These are phyloP conservation scores for Penicillium roqueforti DNA, from an alignment of 495 filamentous ascomycete species.

Conservation along the genomic window DNA sequence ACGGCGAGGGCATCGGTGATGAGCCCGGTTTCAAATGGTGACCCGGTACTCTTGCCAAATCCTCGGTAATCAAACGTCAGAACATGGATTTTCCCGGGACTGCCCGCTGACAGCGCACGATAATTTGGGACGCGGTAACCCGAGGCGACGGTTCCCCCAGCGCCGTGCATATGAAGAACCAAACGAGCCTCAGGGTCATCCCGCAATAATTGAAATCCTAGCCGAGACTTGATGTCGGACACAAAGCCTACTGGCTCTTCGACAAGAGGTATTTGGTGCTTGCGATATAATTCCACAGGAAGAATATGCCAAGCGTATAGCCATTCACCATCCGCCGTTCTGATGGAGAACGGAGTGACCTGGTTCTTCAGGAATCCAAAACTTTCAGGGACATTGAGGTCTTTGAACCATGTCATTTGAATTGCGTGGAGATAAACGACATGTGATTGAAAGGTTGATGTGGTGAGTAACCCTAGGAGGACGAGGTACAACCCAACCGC, in stretches of 20 bases:
- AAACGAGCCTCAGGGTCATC: slow-evolving; percentile 58
- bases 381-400: slow-evolving; percentile 45
- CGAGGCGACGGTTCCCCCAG: slow-evolving; percentile 63
- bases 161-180: slow-evolving; percentile 52
- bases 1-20: slow-evolving; percentile 63
- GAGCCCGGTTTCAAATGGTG: slow-evolving; percentile 67
- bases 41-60: slow-evolving; percentile 67
- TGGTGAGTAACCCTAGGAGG: slow-evolving; percentile 44
- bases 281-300: slow-evolving; percentile 58
- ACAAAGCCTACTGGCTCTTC: slow-evolving; percentile 47
- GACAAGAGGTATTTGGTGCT: slow-evolving; percentile 50
- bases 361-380: slow-evolving; percentile 56
- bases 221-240: slow-evolving; percentile 50
- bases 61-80: slow-evolving; percentile 75
- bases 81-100: slow-evolving; percentile 54
- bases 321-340: slow-evolving; percentile 50
- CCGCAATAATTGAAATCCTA: slow-evolving; percentile 57
- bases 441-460: slow-evolving; percentile 43
- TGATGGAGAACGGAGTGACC: slow-evolving; percentile 62
- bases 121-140: slow-evolving; percentile 58
- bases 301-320: slow-evolving; percentile 73
- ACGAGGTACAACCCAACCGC: slow-evolving; percentile 31
- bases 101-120: slow-evolving; percentile 55
- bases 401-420: slow-evolving; percentile 47
- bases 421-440: slow-evolving; percentile 45